Evolutionary conservation across 805 yeast species (phyloP), one percentile per base, ranked within the genome.

Genomic region (Candida ficus): DNA sequence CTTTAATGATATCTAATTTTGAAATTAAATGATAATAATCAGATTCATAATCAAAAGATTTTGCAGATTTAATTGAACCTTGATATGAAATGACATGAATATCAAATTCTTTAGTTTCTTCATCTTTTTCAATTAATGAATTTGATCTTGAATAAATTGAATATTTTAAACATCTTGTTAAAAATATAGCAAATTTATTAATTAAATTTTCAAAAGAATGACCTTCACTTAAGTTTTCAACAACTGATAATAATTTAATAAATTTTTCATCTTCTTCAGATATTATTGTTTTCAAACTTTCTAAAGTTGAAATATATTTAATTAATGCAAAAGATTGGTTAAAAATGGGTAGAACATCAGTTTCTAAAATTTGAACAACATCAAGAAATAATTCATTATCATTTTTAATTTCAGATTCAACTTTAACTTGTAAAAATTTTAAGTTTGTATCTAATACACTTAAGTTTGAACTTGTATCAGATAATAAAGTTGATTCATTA

Each of bases 301-400:
- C 27, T 23, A 33, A 11, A 25, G 12, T 18, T 23, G 36, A 25
- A 18, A 33, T 18, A 33, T 23, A 25, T 17, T 17, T 26, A 12
- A 39, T 13, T n/a, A 39, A 26, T 5, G 7, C 20, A 7, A 39
- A 39, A 20, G 35, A 35, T 30, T 39, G 42, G 22, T 35, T 29
- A 23, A 39, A 34, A 17, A 39, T 39, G 6, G 42, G 42, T n/a
- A 39, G 11, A 19, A 39, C 42, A 20, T 39, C 42, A 19, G 28
- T 13, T 17, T 39, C 37, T 9, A 39, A 20, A 5, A 35, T 13
- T 14, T 35, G 33, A n/a, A 39, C 33, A 19, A 39, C 42, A 9
- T 39, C 42, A 12, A 39, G 14, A 27, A 34, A 39, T 12, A 39
- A 20, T 18, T 29, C 38, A 25, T 39, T 35, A 31, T 39, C 38